Evolutionary conservation across 768 basidiomycete species (phyloP).

Genomic region (Boletus sp.): DNA sequence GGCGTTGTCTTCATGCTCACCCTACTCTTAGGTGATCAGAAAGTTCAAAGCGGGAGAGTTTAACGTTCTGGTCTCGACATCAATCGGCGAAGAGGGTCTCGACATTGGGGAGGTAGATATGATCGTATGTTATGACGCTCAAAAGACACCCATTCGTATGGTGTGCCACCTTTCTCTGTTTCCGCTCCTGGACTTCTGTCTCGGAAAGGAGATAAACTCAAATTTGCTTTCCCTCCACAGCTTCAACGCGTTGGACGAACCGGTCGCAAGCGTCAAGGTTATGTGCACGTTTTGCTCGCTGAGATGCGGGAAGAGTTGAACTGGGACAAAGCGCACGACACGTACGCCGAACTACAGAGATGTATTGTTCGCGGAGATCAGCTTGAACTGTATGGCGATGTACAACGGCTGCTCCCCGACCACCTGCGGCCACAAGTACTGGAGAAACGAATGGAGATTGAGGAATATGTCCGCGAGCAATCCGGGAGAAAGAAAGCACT

Average conservation of each 20-base stretch:
- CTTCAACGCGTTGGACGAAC: conserved; percentile 95
- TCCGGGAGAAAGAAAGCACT: conserved; percentile 33
- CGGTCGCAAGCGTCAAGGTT: conserved; percentile 85
- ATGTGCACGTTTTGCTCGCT: conserved; percentile 87
- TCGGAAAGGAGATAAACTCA: neutral
- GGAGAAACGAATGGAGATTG: conserved; percentile 81
- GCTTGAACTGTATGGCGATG: conserved; percentile 91
- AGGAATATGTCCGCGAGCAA: conserved; percentile 60
- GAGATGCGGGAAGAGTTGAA: conserved; percentile 89
- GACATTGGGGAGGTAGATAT: conserved; percentile 98
- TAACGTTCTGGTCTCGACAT: conserved; percentile 93
- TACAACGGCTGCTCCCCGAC: conserved; percentile 78
- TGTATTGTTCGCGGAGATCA: conserved; percentile 81
- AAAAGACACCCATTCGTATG: conserved; percentile 95
- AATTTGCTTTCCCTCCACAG: conserved; percentile 38
- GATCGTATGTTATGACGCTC: conserved; percentile 94
- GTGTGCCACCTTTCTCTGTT: conserved; percentile 41
- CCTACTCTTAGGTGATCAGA: conserved; percentile 61
- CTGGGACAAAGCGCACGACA: conserved; percentile 81
- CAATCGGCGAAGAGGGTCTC: conserved; percentile 95
- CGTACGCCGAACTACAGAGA: conserved; percentile 85
- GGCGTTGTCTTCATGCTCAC: conserved; percentile 8
- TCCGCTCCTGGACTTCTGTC: neutral
- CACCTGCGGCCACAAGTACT: conserved; percentile 72
- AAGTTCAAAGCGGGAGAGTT: conserved; percentile 84